Base-by-base conservation (phyloP, 1,139 yeast species). In the Candida freyschussii region DNA sequence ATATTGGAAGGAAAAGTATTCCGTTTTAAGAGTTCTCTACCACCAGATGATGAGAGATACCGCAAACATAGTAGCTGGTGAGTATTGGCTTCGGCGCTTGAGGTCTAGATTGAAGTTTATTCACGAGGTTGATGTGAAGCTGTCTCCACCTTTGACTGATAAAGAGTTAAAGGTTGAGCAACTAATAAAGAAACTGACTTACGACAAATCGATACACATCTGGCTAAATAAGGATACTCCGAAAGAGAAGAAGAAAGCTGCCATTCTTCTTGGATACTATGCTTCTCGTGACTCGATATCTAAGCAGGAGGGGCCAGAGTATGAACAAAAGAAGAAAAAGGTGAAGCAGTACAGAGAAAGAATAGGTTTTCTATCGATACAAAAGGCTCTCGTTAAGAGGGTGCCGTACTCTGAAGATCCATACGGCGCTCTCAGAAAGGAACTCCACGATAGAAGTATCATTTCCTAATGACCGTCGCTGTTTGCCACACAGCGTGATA, bases 11-110 rank as follows among this genome's bases (percentile, higher is more conserved):
- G 37, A 46, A 14, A 50, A 57, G 26, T 50, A 54, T 17, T 23
- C 46, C 1, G 39, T 47, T 1, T 30, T 56, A 10, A 43, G 52
- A 21, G 39, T 52, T 3, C 13, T 48, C 6, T 51, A 52, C 26
- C 42, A 47, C 16, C 30, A 39, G 13, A 50, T 50, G 55, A n/a
- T 42, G 11, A 27, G 17, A 9, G 43, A 42, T 24, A 13, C 41
- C 6, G 30, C 42, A 5, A 44, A 46, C 4, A 35, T 36, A 8
- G 29, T 44, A 10, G 32, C 42, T 6, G 50, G 52, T 7, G 47
- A 41, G n/a, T 48, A 50, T 30, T 54, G 58, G 58, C 21, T 53
- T 6, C 37, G 42, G 19, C 40, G 52, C 20, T 27, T 50, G 7
- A 33, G 55, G 20, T 38, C 56, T 3, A 37, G 49, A 16, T 32